phyloP scores from a whole-genome alignment of 129 eudicot species.

The Ambrosia artemisiifolia region DNA sequence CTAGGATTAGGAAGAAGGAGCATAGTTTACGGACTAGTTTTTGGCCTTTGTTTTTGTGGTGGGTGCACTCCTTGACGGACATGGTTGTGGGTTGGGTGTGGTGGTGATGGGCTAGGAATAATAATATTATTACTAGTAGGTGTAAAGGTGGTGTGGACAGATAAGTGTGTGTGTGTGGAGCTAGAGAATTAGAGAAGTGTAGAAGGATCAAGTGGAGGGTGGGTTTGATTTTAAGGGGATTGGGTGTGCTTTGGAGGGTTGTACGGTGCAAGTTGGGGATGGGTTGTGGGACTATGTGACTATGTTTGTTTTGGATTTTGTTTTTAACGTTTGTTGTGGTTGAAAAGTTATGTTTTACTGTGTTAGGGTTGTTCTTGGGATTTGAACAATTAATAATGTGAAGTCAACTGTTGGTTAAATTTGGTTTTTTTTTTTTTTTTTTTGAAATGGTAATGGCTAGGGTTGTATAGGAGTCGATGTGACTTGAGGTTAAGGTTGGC shows the following conservation, averaged over 20 bases:
- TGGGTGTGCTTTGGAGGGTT: constrained; percentile 10
- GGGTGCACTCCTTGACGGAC: constrained; percentile 58
- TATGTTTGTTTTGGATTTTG: not conserved
- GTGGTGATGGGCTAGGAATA: not conserved
- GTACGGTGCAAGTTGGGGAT: constrained; percentile 22
- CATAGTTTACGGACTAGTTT: constrained; percentile 25
- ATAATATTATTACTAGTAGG: not conserved
- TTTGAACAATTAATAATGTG: too few species aligned
- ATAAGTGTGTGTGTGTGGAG: not conserved
- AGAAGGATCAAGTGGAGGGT: not conserved
- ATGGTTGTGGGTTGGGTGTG: constrained; percentile 29
- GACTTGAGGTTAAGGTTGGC: too few species aligned
- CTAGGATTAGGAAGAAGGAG: constrained; percentile 37
- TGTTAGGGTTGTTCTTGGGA: not conserved
- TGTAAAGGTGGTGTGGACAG: constrained; percentile 12
- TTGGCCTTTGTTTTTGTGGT: constrained; percentile 46
- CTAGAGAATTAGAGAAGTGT: constrained; percentile 10
- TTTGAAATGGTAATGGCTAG: too few species aligned
- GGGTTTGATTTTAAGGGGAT: constrained; percentile 18
- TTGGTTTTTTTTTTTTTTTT: too few species aligned
- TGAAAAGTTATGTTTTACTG: not conserved
- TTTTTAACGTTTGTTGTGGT: constrained; percentile 5
- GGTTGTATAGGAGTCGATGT: too few species aligned
- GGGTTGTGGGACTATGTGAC: not conserved
- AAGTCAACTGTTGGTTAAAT: too few species aligned